Conservation (phyloP, 805 yeast species). For the Jamesozyma jinghongensis region DNA sequence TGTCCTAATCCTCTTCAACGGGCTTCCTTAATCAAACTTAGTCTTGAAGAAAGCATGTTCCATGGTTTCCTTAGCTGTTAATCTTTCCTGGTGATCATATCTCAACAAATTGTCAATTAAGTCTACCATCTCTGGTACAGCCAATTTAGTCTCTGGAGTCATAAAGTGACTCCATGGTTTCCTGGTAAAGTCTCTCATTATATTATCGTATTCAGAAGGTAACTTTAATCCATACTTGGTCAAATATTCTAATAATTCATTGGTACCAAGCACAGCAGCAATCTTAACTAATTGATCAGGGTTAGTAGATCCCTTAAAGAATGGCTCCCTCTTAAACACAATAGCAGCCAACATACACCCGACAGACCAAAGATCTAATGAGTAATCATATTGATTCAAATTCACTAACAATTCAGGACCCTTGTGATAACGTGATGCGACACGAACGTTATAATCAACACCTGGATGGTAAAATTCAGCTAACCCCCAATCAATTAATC, state of each 20-base stretch:
- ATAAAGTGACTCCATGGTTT: constrained; percentile 60
- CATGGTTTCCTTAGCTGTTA: constrained; percentile 86
- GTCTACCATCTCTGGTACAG: constrained; percentile 51
- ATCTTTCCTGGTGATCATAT: constrained; percentile 80
- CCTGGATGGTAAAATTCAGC: constrained; percentile 91
- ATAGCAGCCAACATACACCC: constrained; percentile 90
- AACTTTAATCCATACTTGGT: constrained; percentile 60
- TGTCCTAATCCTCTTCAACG: too few species aligned
- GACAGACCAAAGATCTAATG: constrained; percentile 81
- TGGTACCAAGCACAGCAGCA: constrained; percentile 80
- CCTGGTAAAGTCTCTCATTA: constrained; percentile 54
- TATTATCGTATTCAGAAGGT: constrained; percentile 70
- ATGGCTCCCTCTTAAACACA: constrained; percentile 82
- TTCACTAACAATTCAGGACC: constrained; percentile 87
- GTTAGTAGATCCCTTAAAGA: constrained; percentile 85
- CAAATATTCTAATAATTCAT: constrained; percentile 57
- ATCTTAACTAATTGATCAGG: constrained; percentile 88
- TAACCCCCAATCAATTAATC: constrained; percentile 90
- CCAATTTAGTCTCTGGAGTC: constrained; percentile 37
- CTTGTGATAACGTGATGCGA: constrained; percentile 84
- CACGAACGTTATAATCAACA: constrained; percentile 82
- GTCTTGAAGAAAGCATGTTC: constrained; percentile 56
- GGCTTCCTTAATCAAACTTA: constrained; percentile 11
- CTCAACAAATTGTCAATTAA: constrained; percentile 63
- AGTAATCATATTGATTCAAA: constrained; percentile 75